phyloP scores from a whole-genome alignment of 352 stramenopile genomes.

The Phytophthora melonis region DNA sequence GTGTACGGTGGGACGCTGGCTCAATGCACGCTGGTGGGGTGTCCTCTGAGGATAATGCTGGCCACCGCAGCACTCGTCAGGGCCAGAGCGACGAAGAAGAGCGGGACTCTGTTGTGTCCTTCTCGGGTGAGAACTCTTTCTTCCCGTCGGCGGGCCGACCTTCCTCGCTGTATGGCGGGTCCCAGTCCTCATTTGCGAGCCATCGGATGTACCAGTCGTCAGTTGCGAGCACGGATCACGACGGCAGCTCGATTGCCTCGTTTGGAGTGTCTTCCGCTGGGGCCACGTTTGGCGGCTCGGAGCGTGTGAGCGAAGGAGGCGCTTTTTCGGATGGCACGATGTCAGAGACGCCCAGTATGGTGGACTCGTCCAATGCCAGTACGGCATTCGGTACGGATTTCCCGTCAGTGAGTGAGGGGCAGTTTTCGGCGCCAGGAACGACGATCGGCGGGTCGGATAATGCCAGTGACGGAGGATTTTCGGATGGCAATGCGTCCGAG shows the following conservation, averaged over 20 bases:
- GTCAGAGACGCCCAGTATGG: conserved; percentile 77
- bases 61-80: conserved; percentile 15
- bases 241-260: conserved; percentile 67
- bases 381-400: conserved; percentile 83
- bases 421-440: conserved; percentile 69
- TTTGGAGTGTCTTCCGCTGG: conserved; percentile 81
- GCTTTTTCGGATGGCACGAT: conserved; percentile 72
- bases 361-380: conserved; percentile 78
- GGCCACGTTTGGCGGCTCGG: conserved; percentile 79
- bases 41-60: conserved; percentile 17
- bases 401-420: conserved; percentile 76
- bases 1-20: conserved; percentile 29
- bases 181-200: conserved; percentile 52
- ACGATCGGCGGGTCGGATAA: conserved; percentile 70
- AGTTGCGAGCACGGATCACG: conserved; percentile 47
- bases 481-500: conserved; percentile 69
- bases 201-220: conserved; percentile 55
- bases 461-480: conserved; percentile 62
- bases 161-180: conserved; percentile 49
- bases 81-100: conserved; percentile 49
- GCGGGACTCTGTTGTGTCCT: conserved; percentile 48
- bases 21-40: conserved; percentile 14
- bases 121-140: conserved; percentile 47
- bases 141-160: conserved; percentile 40
- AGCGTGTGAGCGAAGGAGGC: conserved; percentile 69